phyloP scores from a whole-genome alignment of 345 rosid genomes.

The Lumnitzera racemosa region DNA sequence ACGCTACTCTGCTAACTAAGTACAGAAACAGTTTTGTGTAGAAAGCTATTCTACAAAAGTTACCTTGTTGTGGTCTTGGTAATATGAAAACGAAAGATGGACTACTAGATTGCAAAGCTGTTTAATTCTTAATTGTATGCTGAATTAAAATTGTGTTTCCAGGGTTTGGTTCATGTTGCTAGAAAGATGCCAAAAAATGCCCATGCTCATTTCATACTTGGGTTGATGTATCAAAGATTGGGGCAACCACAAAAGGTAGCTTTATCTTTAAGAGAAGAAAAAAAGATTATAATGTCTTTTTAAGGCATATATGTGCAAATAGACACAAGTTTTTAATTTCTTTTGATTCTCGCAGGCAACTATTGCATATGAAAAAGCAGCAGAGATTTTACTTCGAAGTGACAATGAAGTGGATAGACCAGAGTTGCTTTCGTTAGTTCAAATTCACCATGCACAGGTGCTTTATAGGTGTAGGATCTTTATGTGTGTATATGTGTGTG shows the following conservation, averaged over 20 bases:
- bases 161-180: constrained; percentile 94
- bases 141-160: constrained; percentile 10
- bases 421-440: constrained; percentile 84
- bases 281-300: too few relatives aligned
- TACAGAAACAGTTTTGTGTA: too few relatives aligned
- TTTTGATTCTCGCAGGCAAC: constrained; percentile 50
- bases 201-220: constrained; percentile 94
- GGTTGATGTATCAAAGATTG: constrained; percentile 86
- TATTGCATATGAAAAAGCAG: constrained; percentile 82
- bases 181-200: constrained; percentile 97
- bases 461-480: constrained; percentile 7
- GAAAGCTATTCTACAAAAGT: too few relatives aligned
- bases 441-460: constrained; percentile 98
- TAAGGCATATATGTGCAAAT: background rate
- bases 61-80: too few relatives aligned
- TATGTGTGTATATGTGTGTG: background rate
- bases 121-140: background rate
- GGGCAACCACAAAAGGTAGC: constrained; percentile 87
- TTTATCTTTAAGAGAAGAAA: background rate
- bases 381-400: constrained; percentile 68
- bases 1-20: too few relatives aligned
- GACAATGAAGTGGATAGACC: constrained; percentile 87
- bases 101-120: too few relatives aligned
- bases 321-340: constrained; percentile 6
- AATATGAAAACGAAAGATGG: too few relatives aligned